phyloP scores from a whole-genome alignment of 148 eudicot species.

The Rheum nobile region DNA sequence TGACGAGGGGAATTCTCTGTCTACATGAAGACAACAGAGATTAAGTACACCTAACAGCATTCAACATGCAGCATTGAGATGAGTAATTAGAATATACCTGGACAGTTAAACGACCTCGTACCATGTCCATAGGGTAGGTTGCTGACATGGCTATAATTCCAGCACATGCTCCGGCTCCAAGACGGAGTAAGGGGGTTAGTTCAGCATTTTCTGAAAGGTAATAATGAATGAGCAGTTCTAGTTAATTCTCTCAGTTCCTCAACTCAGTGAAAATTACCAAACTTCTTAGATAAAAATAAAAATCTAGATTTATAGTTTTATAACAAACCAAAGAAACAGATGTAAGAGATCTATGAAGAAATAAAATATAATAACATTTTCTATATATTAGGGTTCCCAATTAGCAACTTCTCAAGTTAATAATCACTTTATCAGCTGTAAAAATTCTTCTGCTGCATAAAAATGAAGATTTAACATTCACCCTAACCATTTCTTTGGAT shows the following conservation, averaged over 20 bases:
- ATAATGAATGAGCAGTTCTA: neutral
- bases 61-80: neutral
- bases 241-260: neutral
- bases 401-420: neutral
- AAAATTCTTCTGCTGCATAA: neutral
- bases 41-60: neutral
- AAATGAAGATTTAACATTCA: neutral
- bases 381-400: neutral
- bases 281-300: neutral
- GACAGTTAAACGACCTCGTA: conserved; percentile 82
- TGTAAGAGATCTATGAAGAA: neutral
- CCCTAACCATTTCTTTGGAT: neutral
- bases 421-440: neutral
- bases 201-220: conserved; percentile 60
- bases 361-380: neutral
- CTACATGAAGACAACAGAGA: conserved; percentile 16
- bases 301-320: neutral
- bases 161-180: conserved; percentile 96
- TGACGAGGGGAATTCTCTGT: conserved; percentile 73
- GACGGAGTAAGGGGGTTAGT: conserved; percentile 77
- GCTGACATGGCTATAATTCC: conserved; percentile 98
- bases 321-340: neutral
- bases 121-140: conserved; percentile 94
- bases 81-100: conserved; percentile 40
- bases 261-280: neutral